Base-by-base conservation (phyloP, 495 filamentous ascomycete genomes). In the Penicillium arizonense region DNA sequence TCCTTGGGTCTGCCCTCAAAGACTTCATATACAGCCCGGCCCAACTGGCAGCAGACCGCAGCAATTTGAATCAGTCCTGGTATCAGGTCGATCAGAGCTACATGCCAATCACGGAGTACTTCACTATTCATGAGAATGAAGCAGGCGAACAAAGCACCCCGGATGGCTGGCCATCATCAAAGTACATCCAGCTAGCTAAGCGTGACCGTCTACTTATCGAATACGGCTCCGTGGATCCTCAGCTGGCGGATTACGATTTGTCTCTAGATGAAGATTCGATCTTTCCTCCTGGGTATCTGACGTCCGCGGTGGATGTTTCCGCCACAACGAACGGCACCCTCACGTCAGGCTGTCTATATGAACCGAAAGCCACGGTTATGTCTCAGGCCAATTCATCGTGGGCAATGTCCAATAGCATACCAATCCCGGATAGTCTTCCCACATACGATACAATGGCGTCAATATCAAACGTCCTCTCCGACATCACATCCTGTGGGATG, bases 101-200 rank as follows among this genome's bases (percentile, higher is more conserved):
- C 47, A 69, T 76, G 51, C 82, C 83, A 2, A 71, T 77, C 37
- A 53, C 64, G 5, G 70, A 75, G 23, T 88, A 86, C 55, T 85
- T 77, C 51, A 73, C 68, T 2, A 70, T 77, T 5, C 52, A 74
- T 24, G 46, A 57, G 21, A 63, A 65, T 35, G 33, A 62, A 21
- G 43, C 68, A 5, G 72, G 68, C 20, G 61, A 67, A 10, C 67
- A 75, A n/a, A 76, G 73, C 35, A 85, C 81, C 1, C 69, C 76
- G 10, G 79, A 87, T 60, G 84, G 85, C 11, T 88, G 85, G 85
- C 85, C 85, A 2, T 76, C 75, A 11, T 73, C 78, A 34, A 74
- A 76, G 23, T 86, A 74, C 55, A 59, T 85, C 26, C 81, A 82
- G 44, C 68, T 84, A 20, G 71, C 74, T 0, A 65, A 73, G 13